These are phyloP conservation scores for Gyromitra esculenta DNA, from an alignment of 2,329 filamentous ascomycete species.

Conservation along the genomic window DNA sequence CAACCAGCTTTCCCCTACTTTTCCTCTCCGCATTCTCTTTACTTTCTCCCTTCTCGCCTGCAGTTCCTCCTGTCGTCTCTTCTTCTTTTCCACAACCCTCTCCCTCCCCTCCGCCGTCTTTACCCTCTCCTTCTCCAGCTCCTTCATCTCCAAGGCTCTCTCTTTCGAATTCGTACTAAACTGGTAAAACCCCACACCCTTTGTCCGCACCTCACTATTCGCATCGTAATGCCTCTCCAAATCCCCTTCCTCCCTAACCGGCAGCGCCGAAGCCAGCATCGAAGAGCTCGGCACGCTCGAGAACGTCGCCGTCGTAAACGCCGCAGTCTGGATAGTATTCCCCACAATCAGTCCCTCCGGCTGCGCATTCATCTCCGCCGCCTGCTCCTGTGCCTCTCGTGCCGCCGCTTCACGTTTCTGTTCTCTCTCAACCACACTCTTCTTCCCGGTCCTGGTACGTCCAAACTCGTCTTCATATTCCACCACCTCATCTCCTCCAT, in stretches of 20 bases:
- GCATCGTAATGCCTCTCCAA: conserved; percentile 90
- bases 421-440: conserved; percentile 72
- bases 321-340: conserved; percentile 81
- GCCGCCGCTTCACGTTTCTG: conserved; percentile 59
- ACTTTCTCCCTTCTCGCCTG: conserved; percentile 61
- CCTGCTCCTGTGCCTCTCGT: conserved; percentile 32
- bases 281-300: conserved; percentile 28
- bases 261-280: conserved; percentile 59
- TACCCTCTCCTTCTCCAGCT: conserved; percentile 72
- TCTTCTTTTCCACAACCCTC: conserved; percentile 69
- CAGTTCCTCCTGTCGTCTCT: conserved; percentile 63
- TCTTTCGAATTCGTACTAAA: conserved; percentile 80
- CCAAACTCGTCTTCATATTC: conserved; percentile 95
- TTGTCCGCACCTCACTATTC: conserved; percentile 80
- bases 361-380: conserved; percentile 59
- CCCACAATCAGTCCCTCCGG: conserved; percentile 82
- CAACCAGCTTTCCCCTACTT: conserved; percentile 77
- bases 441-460: conserved; percentile 77
- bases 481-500: conserved; percentile 71
- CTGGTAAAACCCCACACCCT: conserved; percentile 90
- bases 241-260: conserved; percentile 73
- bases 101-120: conserved; percentile 73
- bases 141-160: conserved; percentile 77
- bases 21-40: conserved; percentile 68
- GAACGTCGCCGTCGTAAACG: conserved; percentile 78